A percentile compares a stretch with the other conserved stretches of the same genome.
Evolutionary conservation across 2,329 filamentous ascomycete species (phyloP).

Genomic region (Aspergillus fructus): DNA sequence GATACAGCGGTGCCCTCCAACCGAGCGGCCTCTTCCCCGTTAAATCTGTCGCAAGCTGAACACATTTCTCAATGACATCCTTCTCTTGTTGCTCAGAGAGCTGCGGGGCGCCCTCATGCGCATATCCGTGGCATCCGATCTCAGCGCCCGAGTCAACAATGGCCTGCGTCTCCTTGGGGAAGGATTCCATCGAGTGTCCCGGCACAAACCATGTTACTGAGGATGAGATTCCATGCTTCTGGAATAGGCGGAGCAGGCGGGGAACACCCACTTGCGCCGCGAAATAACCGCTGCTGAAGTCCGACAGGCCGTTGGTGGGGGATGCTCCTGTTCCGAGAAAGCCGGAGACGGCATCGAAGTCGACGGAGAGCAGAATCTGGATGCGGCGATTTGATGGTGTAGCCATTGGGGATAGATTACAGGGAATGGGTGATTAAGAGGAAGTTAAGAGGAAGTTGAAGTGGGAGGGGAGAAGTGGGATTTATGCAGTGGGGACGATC

Average conservation of each 20-base stretch:
- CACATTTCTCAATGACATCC: conserved; percentile 73
- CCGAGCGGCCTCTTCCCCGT: conserved; percentile 64
- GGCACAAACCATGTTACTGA: conserved; percentile 62
- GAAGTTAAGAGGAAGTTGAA: background rate
- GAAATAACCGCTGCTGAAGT: conserved; percentile 56
- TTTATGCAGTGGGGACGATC: background rate
- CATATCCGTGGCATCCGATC: conserved; percentile 59
- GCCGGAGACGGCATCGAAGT: conserved; percentile 61
- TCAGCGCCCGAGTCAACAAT: conserved; percentile 56
- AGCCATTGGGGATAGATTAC: background rate
- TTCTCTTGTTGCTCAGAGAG: conserved; percentile 72
- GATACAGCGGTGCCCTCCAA: conserved; percentile 40
- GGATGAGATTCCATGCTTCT: conserved; percentile 51
- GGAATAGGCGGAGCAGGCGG: conserved; percentile 55
- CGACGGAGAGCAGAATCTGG: conserved; percentile 40
- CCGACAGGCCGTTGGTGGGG: conserved; percentile 54
- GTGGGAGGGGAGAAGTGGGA: background rate
- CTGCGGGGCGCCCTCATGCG: conserved; percentile 68
- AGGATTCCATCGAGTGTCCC: conserved; percentile 59
- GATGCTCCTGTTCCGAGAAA: conserved; percentile 56
- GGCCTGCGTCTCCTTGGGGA: conserved; percentile 50
- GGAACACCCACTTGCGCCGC: conserved; percentile 57
- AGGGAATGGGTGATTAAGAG: background rate
- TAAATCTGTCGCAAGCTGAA: conserved; percentile 68
- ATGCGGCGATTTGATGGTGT: conserved; percentile 17